Base-by-base conservation (phyloP, 2,329 filamentous ascomycete genomes). In the Alternaria metachromatica region DNA sequence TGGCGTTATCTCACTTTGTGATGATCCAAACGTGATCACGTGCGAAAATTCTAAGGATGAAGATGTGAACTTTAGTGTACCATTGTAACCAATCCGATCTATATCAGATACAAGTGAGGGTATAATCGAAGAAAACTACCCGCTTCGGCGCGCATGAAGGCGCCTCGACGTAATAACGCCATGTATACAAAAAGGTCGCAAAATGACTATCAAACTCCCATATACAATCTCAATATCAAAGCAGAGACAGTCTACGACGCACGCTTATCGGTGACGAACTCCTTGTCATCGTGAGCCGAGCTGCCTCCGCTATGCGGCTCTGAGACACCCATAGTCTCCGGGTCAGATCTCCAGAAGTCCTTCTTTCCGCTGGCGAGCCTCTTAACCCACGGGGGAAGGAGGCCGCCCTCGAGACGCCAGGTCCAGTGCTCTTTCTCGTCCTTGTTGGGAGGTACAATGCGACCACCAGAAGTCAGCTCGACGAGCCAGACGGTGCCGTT, bases 381-480 rank as follows among this genome's bases (percentile, higher is more conserved):
- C 61, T 84, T 82, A 55, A 93, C 75, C 93, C 93, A 96, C 0
- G 87, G 88, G 0, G 93, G 92, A 25, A 94, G 80, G 54, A 96
- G 81, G 1, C 92, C 92, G 15, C 92, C 92, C 1, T 89, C 87
- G 28, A 94, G 86, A 73, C 87, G 89, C 83, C 89, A 95, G 0
- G 91, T 92, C 93, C 93, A 96, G 10, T 85, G 87, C 63, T 96
- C 93, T 78, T 93, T 92, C 72, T 90, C 84, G 8, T 91, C 86
- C 80, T 93, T 91, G 80, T 94, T 92, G 6, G 87, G 85, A 0
- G 93, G 93, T 8, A 90, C 86, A 67, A 96, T 87, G 43, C 90
- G 87, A 46, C 92, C 92, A 2, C 88, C 84, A 0, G 88, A 90
- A 4, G 81, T 81, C 76, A 88, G 85, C 78, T 91, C 89, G 69